phyloP scores from a whole-genome alignment of 257 asterid species.

The Plectranthus barbatus region DNA sequence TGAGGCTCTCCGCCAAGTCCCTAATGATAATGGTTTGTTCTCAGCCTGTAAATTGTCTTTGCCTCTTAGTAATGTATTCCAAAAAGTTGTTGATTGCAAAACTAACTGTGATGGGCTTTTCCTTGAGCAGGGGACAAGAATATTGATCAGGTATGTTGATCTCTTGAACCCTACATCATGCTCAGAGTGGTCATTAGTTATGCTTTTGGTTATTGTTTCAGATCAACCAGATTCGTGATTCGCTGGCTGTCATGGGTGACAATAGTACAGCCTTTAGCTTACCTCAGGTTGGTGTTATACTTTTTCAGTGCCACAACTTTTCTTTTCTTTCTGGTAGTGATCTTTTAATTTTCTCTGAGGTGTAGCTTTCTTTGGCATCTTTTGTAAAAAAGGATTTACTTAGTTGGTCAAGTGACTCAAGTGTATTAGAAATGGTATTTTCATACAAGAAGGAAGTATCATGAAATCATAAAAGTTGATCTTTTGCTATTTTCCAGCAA shows the following conservation, averaged over 20 bases:
- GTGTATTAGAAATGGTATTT: background rate
- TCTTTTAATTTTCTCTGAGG: background rate
- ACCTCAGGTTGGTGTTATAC: conserved; percentile 63
- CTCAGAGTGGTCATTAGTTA: background rate
- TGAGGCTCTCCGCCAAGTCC: conserved; percentile 81
- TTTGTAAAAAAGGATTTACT: background rate
- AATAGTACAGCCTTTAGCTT: conserved; percentile 96
- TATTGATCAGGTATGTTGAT: conserved; percentile 61
- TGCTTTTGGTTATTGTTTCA: conserved; percentile 23
- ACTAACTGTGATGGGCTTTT: conserved; percentile 19
- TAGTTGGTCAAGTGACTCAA: background rate
- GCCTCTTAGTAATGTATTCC: background rate
- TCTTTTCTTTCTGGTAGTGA: background rate
- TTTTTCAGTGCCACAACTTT: background rate
- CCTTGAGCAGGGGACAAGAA: conserved; percentile 65
- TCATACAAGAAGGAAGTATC: background rate
- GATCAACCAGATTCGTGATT: conserved; percentile 96
- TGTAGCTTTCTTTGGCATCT: background rate
- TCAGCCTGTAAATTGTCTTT: conserved; percentile 13
- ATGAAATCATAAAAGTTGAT: background rate
- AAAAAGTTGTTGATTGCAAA: background rate
- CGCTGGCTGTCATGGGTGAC: conserved; percentile 91
- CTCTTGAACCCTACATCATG: conserved; percentile 7
- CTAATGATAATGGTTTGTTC: conserved; percentile 67
- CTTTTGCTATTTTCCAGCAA: background rate